Base-by-base conservation (phyloP, 139 green algal species). In the Nannochloris sp. region DNA sequence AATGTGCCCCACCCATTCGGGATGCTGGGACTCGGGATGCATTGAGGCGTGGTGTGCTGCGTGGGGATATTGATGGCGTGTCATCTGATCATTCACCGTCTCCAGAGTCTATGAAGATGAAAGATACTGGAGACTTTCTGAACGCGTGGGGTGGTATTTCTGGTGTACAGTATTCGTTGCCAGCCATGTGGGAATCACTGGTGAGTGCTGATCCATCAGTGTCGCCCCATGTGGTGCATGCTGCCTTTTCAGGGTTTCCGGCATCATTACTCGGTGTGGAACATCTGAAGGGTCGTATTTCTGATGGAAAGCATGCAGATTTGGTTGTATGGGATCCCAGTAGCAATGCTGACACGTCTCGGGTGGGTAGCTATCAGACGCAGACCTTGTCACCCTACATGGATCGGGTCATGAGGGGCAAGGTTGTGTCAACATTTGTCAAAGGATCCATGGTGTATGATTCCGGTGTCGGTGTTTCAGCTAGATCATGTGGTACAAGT, bases 81-180 rank as follows among this genome's bases (percentile, higher is more conserved):
- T 80, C 75, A 17, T 90, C 79, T 8, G 92, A 98, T 78, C 92
- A 98, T 77, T 97, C 91, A 0, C 92, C 92, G 2, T 72, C 85
- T 3, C 79, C 81, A 8, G 67, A 82, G 1, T 65, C 53, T 1
- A 48, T 94, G 23, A 97, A 97, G 73, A 49, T 79, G 44, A 46
- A 87, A 3, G 82, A 95, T 13, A 62, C 63, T 3, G 89, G 93
- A 2, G 65, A 97, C 79, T 98, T 98, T 63, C 26, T 89, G 8
- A 69, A 74, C 6, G 88, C 93, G 4, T 98, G 92, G 92, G 92
- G 92, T 48, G 92, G 92, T 66, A 97, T 97, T 37, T 80, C 89
- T 73, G 87, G 85, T 2, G 63, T 91, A 56, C 91, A 97, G 76
- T 92, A 95, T 66, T 57, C 76, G 31, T 82, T 97, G 68, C 85